Percentiles rank a stretch among this genome's conserved stretches.
Evolutionary conservation across 331 rosid species (phyloP).

Genomic region (Quercus lobata): DNA sequence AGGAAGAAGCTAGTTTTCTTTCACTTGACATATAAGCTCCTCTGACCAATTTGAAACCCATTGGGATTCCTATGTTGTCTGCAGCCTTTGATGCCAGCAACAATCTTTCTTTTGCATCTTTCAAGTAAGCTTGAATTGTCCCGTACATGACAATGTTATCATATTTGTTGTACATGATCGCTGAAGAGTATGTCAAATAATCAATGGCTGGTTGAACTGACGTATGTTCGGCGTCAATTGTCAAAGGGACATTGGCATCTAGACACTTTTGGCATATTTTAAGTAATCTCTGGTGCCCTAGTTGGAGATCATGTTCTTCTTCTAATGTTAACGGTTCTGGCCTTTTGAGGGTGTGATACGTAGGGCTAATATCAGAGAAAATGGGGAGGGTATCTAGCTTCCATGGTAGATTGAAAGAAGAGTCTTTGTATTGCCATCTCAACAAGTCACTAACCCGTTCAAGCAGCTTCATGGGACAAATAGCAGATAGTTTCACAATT

Average conservation of each 20-base stretch:
- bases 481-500: conserved; percentile 73
- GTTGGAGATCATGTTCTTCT: conserved; percentile 64
- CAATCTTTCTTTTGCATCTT: conserved; percentile 78
- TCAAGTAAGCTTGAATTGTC: conserved; percentile 75
- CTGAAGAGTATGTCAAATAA: conserved; percentile 69
- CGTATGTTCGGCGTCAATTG: conserved; percentile 83
- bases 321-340: conserved; percentile 51
- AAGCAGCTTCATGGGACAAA: conserved; percentile 68
- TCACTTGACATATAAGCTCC: conserved; percentile 96
- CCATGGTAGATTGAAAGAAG: conserved; percentile 72
- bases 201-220: conserved; percentile 89
- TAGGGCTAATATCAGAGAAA: conserved; percentile 58
- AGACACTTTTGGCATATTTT: conserved; percentile 51
- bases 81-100: conserved; percentile 38
- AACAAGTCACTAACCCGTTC: conserved; percentile 70
- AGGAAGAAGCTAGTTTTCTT: conserved; percentile 45
- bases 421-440: conserved; percentile 80
- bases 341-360: conserved; percentile 58
- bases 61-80: conserved; percentile 50
- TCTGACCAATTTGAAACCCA: conserved; percentile 85
- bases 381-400: conserved; percentile 61
- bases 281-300: conserved; percentile 47
- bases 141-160: conserved; percentile 53
- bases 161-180: conserved; percentile 51
- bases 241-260: conserved; percentile 48